These are phyloP conservation scores for Flueggea neowawraea DNA, from an alignment of 441 rosid genomes.

Conservation along the genomic window DNA sequence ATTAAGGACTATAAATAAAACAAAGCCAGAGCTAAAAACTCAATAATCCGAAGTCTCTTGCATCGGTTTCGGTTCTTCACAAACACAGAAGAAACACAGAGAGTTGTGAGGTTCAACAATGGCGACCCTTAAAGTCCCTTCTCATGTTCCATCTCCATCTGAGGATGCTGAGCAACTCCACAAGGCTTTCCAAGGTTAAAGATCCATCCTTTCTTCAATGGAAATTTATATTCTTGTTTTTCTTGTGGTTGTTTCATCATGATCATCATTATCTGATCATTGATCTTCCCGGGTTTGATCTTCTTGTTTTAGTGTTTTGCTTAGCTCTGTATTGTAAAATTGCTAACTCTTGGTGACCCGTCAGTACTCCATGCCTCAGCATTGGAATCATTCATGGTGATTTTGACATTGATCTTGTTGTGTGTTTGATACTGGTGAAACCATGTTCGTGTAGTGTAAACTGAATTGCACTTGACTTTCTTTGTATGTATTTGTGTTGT, in stretches of 20 bases:
- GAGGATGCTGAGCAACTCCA: slow-evolving; percentile 91
- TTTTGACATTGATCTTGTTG: neutral
- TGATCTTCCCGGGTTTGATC: neutral
- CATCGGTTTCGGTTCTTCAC: slow-evolving; percentile 11
- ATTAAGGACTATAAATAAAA: neutral
- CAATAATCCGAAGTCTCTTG: no score
- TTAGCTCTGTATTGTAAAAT: neutral
- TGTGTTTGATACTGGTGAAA: neutral
- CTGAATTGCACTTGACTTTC: no score
- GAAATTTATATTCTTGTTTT: slow-evolving; percentile 2
- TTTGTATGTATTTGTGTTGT: no score
- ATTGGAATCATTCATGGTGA: no score
- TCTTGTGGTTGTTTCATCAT: neutral
- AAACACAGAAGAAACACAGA: slow-evolving; percentile 3
- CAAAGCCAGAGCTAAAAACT: neutral
- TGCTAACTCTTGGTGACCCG: neutral
- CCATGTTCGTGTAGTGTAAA: neutral
- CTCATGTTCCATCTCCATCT: slow-evolving; percentile 62
- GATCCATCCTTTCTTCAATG: neutral
- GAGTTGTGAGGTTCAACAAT: slow-evolving; percentile 22
- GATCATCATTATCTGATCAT: neutral
- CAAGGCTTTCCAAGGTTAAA: slow-evolving; percentile 75
- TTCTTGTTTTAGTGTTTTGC: neutral
- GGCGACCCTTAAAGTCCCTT: slow-evolving; percentile 66
- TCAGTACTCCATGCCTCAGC: no score